These are phyloP conservation scores for Paraleonurus japonicus DNA, from an alignment of 257 asterid species.

Conservation along the genomic window DNA sequence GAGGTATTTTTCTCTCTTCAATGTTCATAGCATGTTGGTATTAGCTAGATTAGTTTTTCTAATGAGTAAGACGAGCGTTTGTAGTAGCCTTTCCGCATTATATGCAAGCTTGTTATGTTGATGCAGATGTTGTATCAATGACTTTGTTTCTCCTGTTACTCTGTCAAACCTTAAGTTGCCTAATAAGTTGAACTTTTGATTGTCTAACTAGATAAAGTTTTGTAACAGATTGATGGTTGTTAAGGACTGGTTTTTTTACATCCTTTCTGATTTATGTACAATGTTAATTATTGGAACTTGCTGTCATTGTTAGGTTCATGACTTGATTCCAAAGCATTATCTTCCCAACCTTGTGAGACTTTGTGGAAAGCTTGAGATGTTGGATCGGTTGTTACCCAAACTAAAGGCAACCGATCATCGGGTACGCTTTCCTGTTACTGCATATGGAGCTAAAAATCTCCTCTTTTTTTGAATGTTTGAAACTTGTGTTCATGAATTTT, in stretches of 20 bases:
- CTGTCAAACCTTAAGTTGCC: neutral
- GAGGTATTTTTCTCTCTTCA: conserved; percentile 56
- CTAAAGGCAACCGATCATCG: conserved; percentile 98
- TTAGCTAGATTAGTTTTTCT: conserved; percentile 10
- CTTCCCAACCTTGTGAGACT: conserved; percentile 82
- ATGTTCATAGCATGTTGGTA: neutral
- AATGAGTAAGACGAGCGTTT: conserved; percentile 2
- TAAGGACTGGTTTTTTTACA: neutral
- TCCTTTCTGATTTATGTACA: neutral
- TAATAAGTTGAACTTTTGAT: conserved; percentile 4
- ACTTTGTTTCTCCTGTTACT: neutral
- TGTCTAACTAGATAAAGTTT: conserved; percentile 11
- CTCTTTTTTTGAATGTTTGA: conserved; percentile 18
- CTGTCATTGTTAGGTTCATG: conserved; percentile 68
- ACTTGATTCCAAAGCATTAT: conserved; percentile 82
- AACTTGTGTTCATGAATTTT: conserved; percentile 10
- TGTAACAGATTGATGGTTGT: conserved; percentile 12
- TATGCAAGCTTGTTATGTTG: conserved; percentile 3
- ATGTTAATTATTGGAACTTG: conserved; percentile 6
- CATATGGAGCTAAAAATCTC: neutral
- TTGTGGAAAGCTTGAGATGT: conserved; percentile 99
- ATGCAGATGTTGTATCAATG: conserved; percentile 3
- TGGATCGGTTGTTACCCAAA: conserved; percentile 92
- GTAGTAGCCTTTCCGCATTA: neutral
- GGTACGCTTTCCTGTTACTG: conserved; percentile 41